Conservation (phyloP, 352 stramenopile species). For the Phytophthora pini region DNA sequence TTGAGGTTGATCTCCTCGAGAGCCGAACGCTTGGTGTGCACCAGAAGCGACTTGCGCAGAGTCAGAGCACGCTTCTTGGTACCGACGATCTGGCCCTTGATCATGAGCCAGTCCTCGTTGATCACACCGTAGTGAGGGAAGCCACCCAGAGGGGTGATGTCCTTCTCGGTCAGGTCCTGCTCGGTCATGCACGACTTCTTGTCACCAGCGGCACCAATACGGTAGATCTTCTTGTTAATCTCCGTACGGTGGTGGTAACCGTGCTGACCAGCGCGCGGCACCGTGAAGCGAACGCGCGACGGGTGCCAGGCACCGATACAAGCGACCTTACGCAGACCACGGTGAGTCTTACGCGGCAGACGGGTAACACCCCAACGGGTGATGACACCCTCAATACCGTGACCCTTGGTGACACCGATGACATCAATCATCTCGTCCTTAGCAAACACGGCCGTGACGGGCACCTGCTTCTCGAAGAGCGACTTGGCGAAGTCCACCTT, state of each 20-base stretch:
- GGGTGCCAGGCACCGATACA: conserved; percentile 99
- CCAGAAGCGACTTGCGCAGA: conserved; percentile 98
- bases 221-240: conserved; percentile 99
- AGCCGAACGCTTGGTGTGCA: conserved; percentile 97
- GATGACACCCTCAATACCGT: conserved; percentile 99
- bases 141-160: conserved; percentile 99
- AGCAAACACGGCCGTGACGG: conserved; percentile 94
- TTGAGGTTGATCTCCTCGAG: conserved; percentile 97
- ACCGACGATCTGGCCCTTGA: conserved; percentile 98
- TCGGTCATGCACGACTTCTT: conserved; percentile 98
- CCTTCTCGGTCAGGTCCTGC: conserved; percentile 99
- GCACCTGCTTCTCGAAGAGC: conserved; percentile 99
- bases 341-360: conserved; percentile 99
- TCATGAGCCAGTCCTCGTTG: conserved; percentile 99
- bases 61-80: conserved; percentile 99
- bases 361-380: conserved; percentile 99
- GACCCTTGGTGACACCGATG: conserved; percentile 98
- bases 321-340: conserved; percentile 99
- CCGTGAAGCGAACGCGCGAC: conserved; percentile 97
- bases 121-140: conserved; percentile 99
- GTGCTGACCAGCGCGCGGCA: conserved; percentile 99
- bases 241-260: conserved; percentile 99
- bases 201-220: conserved; percentile 93
- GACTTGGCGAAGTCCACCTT: conserved; percentile 99
- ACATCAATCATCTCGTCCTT: conserved; percentile 99